Evolutionary conservation across 192 early-diverging fungal genomes (phyloP).

Genomic region (Backusella sp.): DNA sequence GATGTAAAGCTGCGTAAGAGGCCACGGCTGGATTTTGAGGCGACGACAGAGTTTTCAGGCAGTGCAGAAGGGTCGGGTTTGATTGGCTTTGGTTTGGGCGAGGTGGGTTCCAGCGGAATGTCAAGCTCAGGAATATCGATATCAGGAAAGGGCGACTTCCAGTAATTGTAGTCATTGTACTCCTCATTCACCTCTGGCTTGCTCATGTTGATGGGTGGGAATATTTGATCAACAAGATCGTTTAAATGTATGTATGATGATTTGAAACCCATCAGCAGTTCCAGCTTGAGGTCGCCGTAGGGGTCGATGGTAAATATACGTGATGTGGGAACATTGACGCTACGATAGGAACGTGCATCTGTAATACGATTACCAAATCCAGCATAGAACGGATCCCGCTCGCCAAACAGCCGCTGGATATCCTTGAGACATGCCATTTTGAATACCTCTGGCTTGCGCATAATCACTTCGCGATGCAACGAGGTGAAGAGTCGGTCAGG

Average conservation of each 20-base stretch:
- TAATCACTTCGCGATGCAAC: constrained; percentile 95
- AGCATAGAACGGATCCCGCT: constrained; percentile 86
- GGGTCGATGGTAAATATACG: constrained; percentile 98
- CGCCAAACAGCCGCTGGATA: constrained; percentile 85
- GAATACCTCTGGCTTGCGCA: constrained; percentile 93
- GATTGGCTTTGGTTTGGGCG: constrained; percentile 33
- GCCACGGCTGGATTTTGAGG: constrained; percentile 13
- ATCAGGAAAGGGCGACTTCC: constrained; percentile 60
- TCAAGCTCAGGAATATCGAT: constrained; percentile 49
- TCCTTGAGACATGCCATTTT: constrained; percentile 96
- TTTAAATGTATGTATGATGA: constrained; percentile 88
- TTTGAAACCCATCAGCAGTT: constrained; percentile 83
- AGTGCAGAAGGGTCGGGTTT: constrained; percentile 23
- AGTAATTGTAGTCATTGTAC: constrained; percentile 86
- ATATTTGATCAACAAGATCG: constrained; percentile 95
- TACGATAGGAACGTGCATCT: constrained; percentile 88
- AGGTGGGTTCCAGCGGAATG: constrained; percentile 16
- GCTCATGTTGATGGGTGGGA: constrained; percentile 65
- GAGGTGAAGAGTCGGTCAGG: constrained; percentile 92
- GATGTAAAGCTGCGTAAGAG: constrained; percentile 32
- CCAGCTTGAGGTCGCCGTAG: constrained; percentile 87
- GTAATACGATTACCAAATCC: constrained; percentile 97
- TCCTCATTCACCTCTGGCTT: constrained; percentile 55
- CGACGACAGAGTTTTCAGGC: constrained; percentile 11
- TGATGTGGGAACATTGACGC: constrained; percentile 89